phyloP scores from a whole-genome alignment of 106 monocot species.

The Acorus calamus region DNA sequence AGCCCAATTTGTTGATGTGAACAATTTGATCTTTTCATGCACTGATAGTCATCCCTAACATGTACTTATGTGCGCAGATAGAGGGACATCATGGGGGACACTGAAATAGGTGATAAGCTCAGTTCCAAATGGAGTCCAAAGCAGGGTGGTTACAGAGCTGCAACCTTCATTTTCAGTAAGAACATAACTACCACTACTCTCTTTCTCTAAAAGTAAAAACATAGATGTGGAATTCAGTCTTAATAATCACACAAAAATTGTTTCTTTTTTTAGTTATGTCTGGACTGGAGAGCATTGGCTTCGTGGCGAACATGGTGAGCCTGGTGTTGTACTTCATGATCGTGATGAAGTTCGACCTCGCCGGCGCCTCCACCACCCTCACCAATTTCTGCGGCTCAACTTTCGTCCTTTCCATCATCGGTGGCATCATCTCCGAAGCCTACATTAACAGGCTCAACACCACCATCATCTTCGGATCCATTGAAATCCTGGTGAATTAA shows the following conservation, averaged over 20 bases:
- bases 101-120: neutral
- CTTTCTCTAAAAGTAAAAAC: too few species aligned
- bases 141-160: conserved; percentile 1
- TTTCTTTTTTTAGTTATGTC: neutral
- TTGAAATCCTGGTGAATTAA: neutral
- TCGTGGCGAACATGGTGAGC: conserved; percentile 2
- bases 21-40: too few species aligned
- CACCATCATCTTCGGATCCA: neutral
- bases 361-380: neutral
- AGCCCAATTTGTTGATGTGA: too few species aligned
- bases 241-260: too few species aligned
- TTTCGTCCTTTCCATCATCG: neutral
- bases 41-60: too few species aligned
- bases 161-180: conserved; percentile 1
- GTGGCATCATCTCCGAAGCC: conserved; percentile 1
- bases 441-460: conserved; percentile 4
- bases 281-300: neutral
- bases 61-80: too few species aligned
- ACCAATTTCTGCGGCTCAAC: conserved; percentile 3
- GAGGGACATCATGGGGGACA: neutral
- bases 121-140: neutral
- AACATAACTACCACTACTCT: neutral
- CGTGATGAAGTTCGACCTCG: neutral
- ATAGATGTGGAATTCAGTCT: too few species aligned
- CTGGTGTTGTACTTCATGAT: conserved; percentile 1